A percentile compares a stretch with the other conserved stretches of the same genome.
phyloP scores from a whole-genome alignment of 306 rosid genomes.

The Rosa rugosa region DNA sequence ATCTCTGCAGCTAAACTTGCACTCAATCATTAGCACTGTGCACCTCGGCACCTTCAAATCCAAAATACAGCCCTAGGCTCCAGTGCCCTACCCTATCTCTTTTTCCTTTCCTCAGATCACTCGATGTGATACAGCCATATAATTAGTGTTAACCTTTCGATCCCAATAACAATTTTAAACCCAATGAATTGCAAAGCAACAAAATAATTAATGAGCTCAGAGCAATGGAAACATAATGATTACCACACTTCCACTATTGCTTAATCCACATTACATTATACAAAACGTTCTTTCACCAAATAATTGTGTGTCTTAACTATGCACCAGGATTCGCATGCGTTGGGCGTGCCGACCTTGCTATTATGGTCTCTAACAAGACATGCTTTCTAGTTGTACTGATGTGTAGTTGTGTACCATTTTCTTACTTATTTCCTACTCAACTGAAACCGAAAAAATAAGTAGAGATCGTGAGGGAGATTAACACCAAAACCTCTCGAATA shows the following conservation, averaged over 20 bases:
- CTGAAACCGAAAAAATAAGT: not conserved
- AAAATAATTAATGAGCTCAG: slow-evolving; percentile 58
- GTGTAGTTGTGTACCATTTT: not conserved
- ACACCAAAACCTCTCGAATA: not conserved
- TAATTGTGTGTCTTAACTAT: slow-evolving; percentile 24
- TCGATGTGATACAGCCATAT: slow-evolving; percentile 20
- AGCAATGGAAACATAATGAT: slow-evolving; percentile 66
- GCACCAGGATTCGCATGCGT: slow-evolving; percentile 37
- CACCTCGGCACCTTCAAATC: slow-evolving; percentile 34
- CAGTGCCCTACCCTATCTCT: not conserved
- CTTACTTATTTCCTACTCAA: not conserved
- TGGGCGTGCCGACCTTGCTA: slow-evolving; percentile 48
- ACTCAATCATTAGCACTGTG: slow-evolving; percentile 49
- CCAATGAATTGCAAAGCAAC: slow-evolving; percentile 54
- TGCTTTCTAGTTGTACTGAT: not conserved
- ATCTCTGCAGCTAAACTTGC: slow-evolving; percentile 39
- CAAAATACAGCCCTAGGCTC: not conserved
- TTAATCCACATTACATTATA: slow-evolving; percentile 9
- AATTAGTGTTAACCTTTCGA: slow-evolving; percentile 27
- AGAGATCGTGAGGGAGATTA: not conserved
- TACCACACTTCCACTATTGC: slow-evolving; percentile 39
- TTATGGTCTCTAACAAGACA: slow-evolving; percentile 27
- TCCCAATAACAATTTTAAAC: slow-evolving; percentile 46
- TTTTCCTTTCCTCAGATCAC: slow-evolving; percentile 15
- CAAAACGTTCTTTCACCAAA: slow-evolving; percentile 17